phyloP scores from a whole-genome alignment of 345 rosid species.

The Euphorbia tirucalli region DNA sequence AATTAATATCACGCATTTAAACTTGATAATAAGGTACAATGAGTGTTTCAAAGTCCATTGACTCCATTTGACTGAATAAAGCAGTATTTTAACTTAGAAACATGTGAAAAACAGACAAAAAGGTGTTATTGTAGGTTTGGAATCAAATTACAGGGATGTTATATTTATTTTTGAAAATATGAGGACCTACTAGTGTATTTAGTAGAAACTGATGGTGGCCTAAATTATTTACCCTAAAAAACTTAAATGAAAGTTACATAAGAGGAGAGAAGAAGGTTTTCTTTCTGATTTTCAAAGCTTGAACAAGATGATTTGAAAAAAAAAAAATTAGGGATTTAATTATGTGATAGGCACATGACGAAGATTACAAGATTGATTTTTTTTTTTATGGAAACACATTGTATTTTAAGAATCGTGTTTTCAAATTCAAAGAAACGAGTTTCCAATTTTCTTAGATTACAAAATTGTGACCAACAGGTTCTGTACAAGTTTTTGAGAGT shows the following conservation, averaged over 20 bases:
- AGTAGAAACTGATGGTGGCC: background rate
- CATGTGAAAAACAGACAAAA: too few species aligned
- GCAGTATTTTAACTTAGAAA: too few species aligned
- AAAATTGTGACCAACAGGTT: too few species aligned
- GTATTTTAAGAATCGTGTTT: background rate
- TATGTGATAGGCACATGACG: background rate
- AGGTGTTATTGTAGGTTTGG: too few species aligned
- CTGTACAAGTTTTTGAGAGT: background rate
- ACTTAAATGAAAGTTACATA: too few species aligned
- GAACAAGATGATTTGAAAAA: background rate
- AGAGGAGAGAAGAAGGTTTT: background rate
- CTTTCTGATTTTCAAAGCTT: background rate
- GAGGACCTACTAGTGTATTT: background rate
- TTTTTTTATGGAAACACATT: background rate
- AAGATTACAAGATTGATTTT: background rate
- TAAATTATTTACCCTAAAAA: too few species aligned
- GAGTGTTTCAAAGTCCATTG: background rate
- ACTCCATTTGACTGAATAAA: background rate
- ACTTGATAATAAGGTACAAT: too few species aligned
- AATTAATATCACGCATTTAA: too few species aligned
- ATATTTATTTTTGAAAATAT: background rate
- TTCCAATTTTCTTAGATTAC: background rate
- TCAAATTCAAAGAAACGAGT: background rate
- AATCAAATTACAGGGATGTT: background rate
- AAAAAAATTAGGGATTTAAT: background rate